These are phyloP conservation scores for Hyaloscypha hepaticicola DNA, from an alignment of 495 filamentous ascomycete species.

Conservation along the genomic window DNA sequence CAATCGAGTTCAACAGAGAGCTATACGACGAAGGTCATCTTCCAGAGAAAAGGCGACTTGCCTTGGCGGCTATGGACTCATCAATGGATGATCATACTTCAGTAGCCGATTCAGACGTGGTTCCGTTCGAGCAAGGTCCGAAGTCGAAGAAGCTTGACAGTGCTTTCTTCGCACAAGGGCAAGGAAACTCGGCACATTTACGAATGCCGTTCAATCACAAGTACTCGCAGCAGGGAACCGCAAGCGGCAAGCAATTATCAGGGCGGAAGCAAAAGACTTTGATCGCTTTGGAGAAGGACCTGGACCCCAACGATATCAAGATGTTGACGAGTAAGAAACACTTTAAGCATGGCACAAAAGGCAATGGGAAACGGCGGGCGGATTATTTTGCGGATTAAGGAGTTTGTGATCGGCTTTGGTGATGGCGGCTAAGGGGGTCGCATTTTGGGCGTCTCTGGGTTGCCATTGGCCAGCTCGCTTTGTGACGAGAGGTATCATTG, in stretches of 20 bases:
- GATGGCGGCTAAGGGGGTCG: constrained; percentile 20
- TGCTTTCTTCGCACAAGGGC: constrained; percentile 74
- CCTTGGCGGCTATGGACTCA: constrained; percentile 49
- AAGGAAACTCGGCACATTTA: constrained; percentile 62
- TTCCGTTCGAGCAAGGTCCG: constrained; percentile 47
- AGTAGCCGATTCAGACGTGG: constrained; percentile 44
- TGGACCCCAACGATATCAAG: constrained; percentile 81
- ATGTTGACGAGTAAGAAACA: constrained; percentile 82
- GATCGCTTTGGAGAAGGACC: constrained; percentile 78
- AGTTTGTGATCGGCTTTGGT: constrained; percentile 6
- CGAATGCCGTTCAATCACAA: constrained; percentile 81
- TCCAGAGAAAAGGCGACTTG: constrained; percentile 66
- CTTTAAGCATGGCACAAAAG: constrained; percentile 74
- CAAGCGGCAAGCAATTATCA: constrained; percentile 64
- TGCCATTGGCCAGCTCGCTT: constrained; percentile 3
- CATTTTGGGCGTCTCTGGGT: not conserved
- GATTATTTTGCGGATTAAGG: constrained; percentile 35
- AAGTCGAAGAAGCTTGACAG: constrained; percentile 80
- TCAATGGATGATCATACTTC: constrained; percentile 42
- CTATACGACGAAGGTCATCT: constrained; percentile 81
- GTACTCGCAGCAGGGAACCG: constrained; percentile 76
- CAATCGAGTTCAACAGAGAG: constrained; percentile 77
- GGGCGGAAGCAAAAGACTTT: constrained; percentile 83
- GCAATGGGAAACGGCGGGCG: constrained; percentile 49
- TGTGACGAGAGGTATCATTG: constrained; percentile 3